Evolutionary conservation across 139 green algal species (phyloP), one percentile per base, ranked within the genome.

Genomic region (Asterochloris erici): DNA sequence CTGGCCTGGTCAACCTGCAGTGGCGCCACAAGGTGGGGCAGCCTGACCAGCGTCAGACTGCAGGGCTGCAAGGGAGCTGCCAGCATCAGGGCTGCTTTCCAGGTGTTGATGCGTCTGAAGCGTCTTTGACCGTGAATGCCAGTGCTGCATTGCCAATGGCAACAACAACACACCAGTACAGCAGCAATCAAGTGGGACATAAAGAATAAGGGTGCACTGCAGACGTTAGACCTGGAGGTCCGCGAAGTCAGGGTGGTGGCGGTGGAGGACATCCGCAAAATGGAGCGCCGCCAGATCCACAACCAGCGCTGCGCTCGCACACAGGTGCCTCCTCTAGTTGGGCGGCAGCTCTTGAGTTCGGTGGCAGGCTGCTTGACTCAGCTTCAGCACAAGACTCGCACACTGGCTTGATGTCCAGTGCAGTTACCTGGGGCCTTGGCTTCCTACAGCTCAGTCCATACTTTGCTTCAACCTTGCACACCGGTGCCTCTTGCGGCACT

Each of bases 1-100:
- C 63, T 54, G 77, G 77, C n/a, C 63, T 81, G 14, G 77, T 81
- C 12, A 81, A 81, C 73, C 15, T 81, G 63, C 77, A 81, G 27
- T 81, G 77, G 77, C 63, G 27, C 17, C 63, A 81, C 17, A 81
- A 81, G 77, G 77, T 81, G 10, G 13, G 47, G 47, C 38, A 61
- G 29, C 11, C 12, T 21, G 24, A 61, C n/a, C 9, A 60, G 24
- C 10, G 4, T 11, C 54, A 69, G 63, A 66, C 19, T 68, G 19
- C 47, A 38, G 9, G 14, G 60, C 13, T 70, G 62, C 29, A 62
- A 38, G n/a, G 66, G 19, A 26, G 21, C 19, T 71, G 66, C 21
- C 66, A 71, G 21, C 66, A 71, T 71, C 19, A 23, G 21, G 19
- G 17, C 66, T 71, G 66, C 21, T 9, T 69, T 21, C 66, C 9